phyloP scores from a whole-genome alignment of 306 rosid genomes.

The Senna tora region DNA sequence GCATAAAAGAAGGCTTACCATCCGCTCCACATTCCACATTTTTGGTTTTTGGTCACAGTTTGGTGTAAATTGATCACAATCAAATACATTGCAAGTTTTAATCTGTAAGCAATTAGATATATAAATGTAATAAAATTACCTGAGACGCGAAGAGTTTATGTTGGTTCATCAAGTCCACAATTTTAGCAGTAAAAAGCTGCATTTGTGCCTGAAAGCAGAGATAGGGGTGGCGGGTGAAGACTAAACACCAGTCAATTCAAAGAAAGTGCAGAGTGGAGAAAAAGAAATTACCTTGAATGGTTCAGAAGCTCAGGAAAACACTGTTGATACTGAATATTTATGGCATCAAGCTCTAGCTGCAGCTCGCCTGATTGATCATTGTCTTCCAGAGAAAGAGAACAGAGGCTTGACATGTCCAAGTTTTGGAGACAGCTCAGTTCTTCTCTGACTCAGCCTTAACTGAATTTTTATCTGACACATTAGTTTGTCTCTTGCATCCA shows the following conservation, averaged over 20 bases:
- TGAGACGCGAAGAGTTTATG: constrained; percentile 87
- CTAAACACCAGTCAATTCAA: constrained; percentile 3
- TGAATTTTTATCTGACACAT: neutral
- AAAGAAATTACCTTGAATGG: constrained; percentile 68
- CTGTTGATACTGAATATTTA: constrained; percentile 58
- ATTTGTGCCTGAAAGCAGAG: constrained; percentile 71
- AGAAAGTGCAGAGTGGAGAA: neutral
- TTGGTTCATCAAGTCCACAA: constrained; percentile 80
- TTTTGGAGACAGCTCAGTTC: constrained; percentile 46
- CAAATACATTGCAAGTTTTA: constrained; percentile 87
- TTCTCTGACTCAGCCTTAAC: constrained; percentile 27
- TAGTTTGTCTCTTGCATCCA: constrained; percentile 32
- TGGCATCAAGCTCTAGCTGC: constrained; percentile 70
- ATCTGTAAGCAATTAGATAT: too few relatives aligned
- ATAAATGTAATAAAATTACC: too few relatives aligned
- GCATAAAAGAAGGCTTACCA: constrained; percentile 55
- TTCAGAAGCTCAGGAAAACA: constrained; percentile 57
- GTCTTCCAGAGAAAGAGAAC: constrained; percentile 46
- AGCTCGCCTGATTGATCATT: constrained; percentile 46
- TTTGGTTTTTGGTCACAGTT: constrained; percentile 77
- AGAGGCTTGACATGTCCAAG: constrained; percentile 48
- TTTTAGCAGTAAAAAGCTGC: constrained; percentile 81
- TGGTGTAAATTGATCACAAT: constrained; percentile 88
- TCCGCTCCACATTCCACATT: constrained; percentile 91
- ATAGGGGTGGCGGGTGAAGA: constrained; percentile 15